Evolutionary conservation across 1,284 basidiomycete species (phyloP).

Genomic region (Ceratobasidium sp.): DNA sequence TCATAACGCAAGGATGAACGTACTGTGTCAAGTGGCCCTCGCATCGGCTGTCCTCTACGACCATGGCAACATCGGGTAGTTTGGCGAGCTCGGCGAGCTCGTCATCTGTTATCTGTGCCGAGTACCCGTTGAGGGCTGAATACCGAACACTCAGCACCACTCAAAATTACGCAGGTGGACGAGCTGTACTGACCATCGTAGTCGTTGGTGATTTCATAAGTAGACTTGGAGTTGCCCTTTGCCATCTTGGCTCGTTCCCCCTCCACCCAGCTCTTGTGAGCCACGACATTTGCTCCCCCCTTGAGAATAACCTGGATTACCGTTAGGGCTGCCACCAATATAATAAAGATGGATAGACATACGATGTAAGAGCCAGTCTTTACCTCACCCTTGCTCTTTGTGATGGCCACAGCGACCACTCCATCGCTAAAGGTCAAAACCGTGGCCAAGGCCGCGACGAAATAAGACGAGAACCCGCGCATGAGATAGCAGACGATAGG

Average conservation of each 20-base stretch:
- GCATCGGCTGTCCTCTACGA: slow-evolving; percentile 35
- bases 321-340: background rate
- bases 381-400: background rate
- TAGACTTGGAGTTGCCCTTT: slow-evolving; percentile 1
- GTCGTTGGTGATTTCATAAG: slow-evolving; percentile 3
- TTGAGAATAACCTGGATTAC: slow-evolving; percentile 27
- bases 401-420: background rate
- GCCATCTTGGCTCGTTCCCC: slow-evolving; percentile 1
- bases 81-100: slow-evolving; percentile 25
- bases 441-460: slow-evolving; percentile 9
- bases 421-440: background rate
- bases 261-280: slow-evolving; percentile 29
- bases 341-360: background rate
- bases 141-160: background rate
- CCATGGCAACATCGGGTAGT: slow-evolving; percentile 41
- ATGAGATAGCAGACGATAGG: background rate
- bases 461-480: slow-evolving; percentile 16
- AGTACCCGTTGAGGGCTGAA: slow-evolving; percentile 38
- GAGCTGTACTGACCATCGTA: slow-evolving; percentile 10
- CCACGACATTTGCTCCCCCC: background rate
- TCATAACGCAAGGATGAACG: background rate
- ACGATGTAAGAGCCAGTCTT: slow-evolving; percentile 25
- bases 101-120: slow-evolving; percentile 43
- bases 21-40: slow-evolving; percentile 7
- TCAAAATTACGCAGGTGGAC: too few relatives aligned